These are phyloP conservation scores for Physcia stellaris DNA, from an alignment of 495 filamentous ascomycete species.

Conservation along the genomic window DNA sequence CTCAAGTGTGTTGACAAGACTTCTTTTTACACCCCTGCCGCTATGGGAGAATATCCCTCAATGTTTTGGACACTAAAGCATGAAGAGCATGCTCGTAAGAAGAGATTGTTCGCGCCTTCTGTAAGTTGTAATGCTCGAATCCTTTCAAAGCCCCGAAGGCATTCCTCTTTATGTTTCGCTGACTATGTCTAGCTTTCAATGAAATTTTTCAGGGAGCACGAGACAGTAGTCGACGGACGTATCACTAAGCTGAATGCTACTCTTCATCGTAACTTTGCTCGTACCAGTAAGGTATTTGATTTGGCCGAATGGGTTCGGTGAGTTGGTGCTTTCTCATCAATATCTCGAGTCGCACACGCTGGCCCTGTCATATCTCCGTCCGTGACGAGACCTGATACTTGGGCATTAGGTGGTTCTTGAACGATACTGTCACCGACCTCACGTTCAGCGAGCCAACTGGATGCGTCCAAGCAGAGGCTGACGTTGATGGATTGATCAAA, in stretches of 20 bases:
- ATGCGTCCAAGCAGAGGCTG: neutral
- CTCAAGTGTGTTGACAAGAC: constrained; percentile 42
- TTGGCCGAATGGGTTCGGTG: constrained; percentile 2
- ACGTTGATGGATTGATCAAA: constrained; percentile 1
- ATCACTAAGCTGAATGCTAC: neutral
- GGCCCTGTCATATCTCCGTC: too few species aligned
- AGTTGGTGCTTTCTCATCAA: neutral
- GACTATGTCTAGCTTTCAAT: constrained; percentile 2
- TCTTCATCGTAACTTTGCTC: neutral
- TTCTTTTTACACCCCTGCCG: constrained; percentile 36
- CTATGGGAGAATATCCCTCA: constrained; percentile 32
- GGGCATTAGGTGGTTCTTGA: constrained; percentile 1
- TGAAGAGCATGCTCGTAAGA: constrained; percentile 32
- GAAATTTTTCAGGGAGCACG: neutral
- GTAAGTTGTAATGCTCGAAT: neutral
- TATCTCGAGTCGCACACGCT: neutral
- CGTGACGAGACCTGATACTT: too few species aligned
- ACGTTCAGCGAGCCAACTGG: constrained; percentile 1
- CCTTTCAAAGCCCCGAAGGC: neutral
- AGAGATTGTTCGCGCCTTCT: constrained; percentile 25
- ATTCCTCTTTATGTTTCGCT: neutral
- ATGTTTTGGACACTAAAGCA: constrained; percentile 37
- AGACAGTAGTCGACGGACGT: neutral
- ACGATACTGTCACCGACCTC: neutral
- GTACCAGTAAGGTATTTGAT: neutral